phyloP scores from a whole-genome alignment of 2,329 filamentous ascomycete genomes.

The Talaromyces albobiverticillius region DNA sequence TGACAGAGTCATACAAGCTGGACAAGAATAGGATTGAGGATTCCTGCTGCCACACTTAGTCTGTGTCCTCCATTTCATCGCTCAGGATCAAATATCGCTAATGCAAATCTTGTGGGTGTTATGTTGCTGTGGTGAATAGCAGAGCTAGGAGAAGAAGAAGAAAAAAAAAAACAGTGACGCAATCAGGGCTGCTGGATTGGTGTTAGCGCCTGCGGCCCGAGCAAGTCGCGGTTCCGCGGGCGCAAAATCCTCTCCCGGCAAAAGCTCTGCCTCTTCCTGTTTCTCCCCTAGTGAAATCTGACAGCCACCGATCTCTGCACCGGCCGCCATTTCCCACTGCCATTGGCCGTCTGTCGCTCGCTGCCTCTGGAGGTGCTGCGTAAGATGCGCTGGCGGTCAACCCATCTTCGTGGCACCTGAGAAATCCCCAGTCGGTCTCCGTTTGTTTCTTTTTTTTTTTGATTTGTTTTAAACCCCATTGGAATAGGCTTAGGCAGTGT shows the following conservation, averaged over 20 bases:
- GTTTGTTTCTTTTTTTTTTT: background rate
- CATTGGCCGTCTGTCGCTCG: constrained; percentile 2
- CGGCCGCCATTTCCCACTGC: background rate
- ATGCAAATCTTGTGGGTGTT: no score
- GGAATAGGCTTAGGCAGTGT: background rate
- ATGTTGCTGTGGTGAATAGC: no score
- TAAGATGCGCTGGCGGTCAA: constrained; percentile 4
- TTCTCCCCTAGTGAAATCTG: background rate
- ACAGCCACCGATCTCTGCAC: constrained; percentile 13
- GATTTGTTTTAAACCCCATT: no score
- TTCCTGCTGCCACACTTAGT: background rate
- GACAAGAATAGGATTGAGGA: background rate
- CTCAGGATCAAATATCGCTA: no score
- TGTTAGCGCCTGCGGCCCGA: constrained; percentile 1
- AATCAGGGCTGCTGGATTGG: background rate
- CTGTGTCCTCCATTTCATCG: no score
- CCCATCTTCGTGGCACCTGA: background rate
- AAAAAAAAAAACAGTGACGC: background rate
- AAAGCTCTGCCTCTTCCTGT: background rate
- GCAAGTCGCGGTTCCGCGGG: constrained; percentile 1
- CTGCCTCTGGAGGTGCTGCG: background rate
- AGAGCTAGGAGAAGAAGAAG: no score
- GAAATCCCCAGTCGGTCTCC: background rate
- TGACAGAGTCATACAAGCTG: background rate
- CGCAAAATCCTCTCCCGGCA: background rate